Percentiles rank a stretch among this genome's conserved stretches.
phyloP scores from a whole-genome alignment of 2,329 filamentous ascomycete species.

The Penicillium freii region DNA sequence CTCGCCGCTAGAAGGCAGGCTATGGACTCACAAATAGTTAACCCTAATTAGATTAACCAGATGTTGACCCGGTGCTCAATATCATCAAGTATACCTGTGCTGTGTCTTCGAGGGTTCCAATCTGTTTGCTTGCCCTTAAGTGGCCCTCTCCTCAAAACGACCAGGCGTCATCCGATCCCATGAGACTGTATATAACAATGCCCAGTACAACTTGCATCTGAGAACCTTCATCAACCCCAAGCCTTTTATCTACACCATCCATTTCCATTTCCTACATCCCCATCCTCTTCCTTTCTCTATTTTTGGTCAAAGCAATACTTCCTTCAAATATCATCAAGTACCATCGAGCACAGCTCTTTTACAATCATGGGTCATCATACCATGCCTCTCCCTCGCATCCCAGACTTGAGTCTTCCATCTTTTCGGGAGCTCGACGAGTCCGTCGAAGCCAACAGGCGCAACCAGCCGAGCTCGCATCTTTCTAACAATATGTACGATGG shows the following conservation, averaged over 20 bases:
- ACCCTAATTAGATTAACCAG: background rate
- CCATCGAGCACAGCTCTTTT: background rate
- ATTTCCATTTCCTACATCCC: background rate
- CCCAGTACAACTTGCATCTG: slow-evolving; percentile 5
- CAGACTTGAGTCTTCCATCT: slow-evolving; percentile 4
- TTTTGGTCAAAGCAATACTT: background rate
- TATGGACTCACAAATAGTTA: too few relatives aligned
- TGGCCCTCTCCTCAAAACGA: background rate
- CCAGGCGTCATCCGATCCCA: background rate
- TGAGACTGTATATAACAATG: slow-evolving; percentile 4
- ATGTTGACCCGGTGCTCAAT: background rate
- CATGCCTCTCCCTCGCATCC: slow-evolving; percentile 4
- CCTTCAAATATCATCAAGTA: background rate
- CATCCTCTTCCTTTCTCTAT: background rate
- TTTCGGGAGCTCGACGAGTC: slow-evolving; percentile 7
- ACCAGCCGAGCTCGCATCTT: background rate
- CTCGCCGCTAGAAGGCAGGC: too few relatives aligned
- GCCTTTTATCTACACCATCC: slow-evolving; percentile 4
- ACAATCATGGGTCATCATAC: background rate
- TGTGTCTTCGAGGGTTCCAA: background rate
- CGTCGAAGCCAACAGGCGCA: background rate
- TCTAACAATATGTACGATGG: background rate
- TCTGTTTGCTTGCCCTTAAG: background rate
- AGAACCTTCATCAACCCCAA: slow-evolving; percentile 7
- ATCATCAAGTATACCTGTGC: background rate